These are phyloP conservation scores for Kodamaea jinghongensis DNA, from an alignment of 805 yeast genomes.

Conservation along the genomic window DNA sequence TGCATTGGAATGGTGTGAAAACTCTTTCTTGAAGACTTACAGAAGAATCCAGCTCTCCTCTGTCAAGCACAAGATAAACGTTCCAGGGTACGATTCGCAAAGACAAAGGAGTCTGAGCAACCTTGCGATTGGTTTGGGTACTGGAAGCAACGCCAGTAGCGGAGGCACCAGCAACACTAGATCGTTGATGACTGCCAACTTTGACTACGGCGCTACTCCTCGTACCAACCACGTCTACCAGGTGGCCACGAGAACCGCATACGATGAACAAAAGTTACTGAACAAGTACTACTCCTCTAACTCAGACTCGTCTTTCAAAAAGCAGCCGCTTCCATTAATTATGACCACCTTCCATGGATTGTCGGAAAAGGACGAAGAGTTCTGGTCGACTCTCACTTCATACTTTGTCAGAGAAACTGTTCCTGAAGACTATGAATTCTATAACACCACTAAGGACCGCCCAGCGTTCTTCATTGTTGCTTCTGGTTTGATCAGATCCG, in stretches of 20 bases:
- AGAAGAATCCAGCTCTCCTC: conserved; percentile 28
- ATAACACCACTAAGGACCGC: conserved; percentile 41
- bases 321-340: conserved; percentile 62
- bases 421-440: conserved; percentile 44
- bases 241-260: conserved; percentile 48
- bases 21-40: conserved; percentile 71
- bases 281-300: conserved; percentile 51
- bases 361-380: conserved; percentile 43
- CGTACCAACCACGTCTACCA: conserved; percentile 50
- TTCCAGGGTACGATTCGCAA: conserved; percentile 10
- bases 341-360: conserved; percentile 64
- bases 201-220: conserved; percentile 46
- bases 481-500: conserved; percentile 39
- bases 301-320: conserved; percentile 30
- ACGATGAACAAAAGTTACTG: conserved; percentile 39
- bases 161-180: conserved; percentile 10
- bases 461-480: conserved; percentile 61
- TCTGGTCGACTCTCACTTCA: conserved; percentile 65
- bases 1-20: conserved; percentile 96
- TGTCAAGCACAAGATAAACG: conserved; percentile 15
- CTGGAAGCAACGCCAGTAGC: conserved; percentile 2
- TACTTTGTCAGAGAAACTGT: conserved; percentile 50
- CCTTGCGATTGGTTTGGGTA: neutral
- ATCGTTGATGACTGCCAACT: conserved; percentile 14
- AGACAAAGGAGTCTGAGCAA: conserved; percentile 9